Percentiles rank a stretch among this genome's conserved stretches.
These are phyloP conservation scores for Podospora bellae-mahoneyi DNA, from an alignment of 495 filamentous ascomycete genomes.

Conservation along the genomic window DNA sequence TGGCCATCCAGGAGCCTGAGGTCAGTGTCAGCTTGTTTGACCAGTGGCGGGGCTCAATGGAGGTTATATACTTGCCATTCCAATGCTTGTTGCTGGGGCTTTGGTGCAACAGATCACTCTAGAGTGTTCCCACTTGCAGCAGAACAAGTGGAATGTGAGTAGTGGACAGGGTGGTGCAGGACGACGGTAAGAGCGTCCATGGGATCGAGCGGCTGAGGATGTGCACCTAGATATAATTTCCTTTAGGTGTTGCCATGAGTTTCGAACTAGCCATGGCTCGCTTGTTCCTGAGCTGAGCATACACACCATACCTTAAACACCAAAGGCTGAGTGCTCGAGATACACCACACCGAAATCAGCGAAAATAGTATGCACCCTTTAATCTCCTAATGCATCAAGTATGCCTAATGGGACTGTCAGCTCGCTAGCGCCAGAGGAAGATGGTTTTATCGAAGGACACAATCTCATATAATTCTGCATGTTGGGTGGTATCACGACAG, in stretches of 20 bases:
- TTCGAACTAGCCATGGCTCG: too few species aligned
- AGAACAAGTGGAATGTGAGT: too few species aligned
- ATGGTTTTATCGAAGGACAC: not conserved
- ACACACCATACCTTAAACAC: too few species aligned
- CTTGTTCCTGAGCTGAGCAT: too few species aligned
- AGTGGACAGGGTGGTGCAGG: too few species aligned
- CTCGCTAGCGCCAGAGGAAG: not conserved
- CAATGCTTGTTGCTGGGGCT: not conserved
- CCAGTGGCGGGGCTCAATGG: not conserved
- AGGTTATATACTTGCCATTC: not conserved
- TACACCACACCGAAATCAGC: not conserved
- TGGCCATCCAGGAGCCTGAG: conserved; percentile 6
- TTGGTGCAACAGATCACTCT: not conserved
- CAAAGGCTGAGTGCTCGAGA: too few species aligned
- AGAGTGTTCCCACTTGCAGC: too few species aligned
- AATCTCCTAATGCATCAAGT: not conserved
- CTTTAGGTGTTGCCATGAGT: too few species aligned
- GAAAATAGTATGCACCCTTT: not conserved
- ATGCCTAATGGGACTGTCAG: not conserved
- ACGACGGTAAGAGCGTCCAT: too few species aligned
- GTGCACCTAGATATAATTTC: too few species aligned
- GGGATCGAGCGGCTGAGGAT: too few species aligned
- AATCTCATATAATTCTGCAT: not conserved
- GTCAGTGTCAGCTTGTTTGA: not conserved
- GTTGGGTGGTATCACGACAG: not conserved